phyloP scores from a whole-genome alignment of 1,284 basidiomycete species.

The Singerocomus rubriflavus region DNA sequence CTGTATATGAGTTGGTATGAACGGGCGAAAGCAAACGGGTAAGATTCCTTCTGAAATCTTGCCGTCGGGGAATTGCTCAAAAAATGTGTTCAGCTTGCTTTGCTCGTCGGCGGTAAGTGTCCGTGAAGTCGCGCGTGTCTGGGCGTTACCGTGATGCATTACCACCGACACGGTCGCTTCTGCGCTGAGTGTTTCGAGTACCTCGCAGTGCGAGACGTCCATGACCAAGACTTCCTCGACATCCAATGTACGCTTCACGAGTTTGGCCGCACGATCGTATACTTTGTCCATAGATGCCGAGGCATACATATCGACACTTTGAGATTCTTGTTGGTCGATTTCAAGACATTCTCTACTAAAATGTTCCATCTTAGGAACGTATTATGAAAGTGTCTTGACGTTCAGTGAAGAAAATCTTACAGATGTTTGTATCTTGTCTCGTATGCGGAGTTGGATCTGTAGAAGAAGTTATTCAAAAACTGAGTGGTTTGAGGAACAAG shows the following conservation, averaged over 20 bases:
- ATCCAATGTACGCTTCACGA: constrained; percentile 87
- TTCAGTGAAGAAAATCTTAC: constrained; percentile 38
- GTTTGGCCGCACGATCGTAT: constrained; percentile 82
- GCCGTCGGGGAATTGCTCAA: constrained; percentile 76
- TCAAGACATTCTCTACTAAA: constrained; percentile 95
- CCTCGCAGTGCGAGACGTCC: constrained; percentile 90
- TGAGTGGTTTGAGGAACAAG: background rate
- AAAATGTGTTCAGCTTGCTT: constrained; percentile 69
- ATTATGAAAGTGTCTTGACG: background rate
- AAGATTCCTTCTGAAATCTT: constrained; percentile 82
- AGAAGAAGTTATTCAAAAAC: constrained; percentile 1
- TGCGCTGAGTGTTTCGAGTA: constrained; percentile 69
- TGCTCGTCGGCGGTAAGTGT: constrained; percentile 69
- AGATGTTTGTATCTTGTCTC: constrained; percentile 89
- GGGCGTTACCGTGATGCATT: constrained; percentile 46
- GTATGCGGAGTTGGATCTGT: constrained; percentile 84
- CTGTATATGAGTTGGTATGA: constrained; percentile 77
- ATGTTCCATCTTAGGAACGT: constrained; percentile 72
- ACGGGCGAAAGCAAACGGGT: constrained; percentile 72
- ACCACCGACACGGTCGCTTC: constrained; percentile 67
- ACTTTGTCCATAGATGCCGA: constrained; percentile 79
- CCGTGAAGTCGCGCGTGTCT: constrained; percentile 38
- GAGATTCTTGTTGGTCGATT: constrained; percentile 65
- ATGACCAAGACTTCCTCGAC: constrained; percentile 90
- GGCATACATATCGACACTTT: constrained; percentile 29